phyloP scores from a whole-genome alignment of 2,329 filamentous ascomycete genomes.

The Davidsoniella eucalypti region DNA sequence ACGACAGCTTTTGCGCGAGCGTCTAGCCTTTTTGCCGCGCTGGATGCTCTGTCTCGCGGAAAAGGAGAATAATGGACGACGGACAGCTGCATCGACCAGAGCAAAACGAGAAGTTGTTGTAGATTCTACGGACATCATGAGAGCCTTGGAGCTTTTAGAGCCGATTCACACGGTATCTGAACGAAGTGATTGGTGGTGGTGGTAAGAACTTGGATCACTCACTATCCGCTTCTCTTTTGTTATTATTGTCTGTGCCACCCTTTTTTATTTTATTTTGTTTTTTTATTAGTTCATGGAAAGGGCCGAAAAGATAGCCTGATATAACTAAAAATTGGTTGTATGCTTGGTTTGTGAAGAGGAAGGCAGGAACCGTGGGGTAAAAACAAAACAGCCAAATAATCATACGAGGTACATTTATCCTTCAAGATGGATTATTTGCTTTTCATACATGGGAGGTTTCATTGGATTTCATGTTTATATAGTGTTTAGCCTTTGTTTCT shows the following conservation, averaged over 20 bases:
- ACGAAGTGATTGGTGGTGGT: slow-evolving; percentile 7
- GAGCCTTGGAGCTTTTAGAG: slow-evolving; percentile 1
- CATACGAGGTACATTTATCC: too few relatives aligned
- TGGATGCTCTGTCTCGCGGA: slow-evolving; percentile 18
- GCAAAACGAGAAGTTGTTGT: background rate
- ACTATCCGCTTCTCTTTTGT: background rate
- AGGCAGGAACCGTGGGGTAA: too few relatives aligned
- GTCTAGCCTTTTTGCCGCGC: slow-evolving; percentile 14
- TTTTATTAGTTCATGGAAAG: too few relatives aligned
- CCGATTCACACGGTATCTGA: slow-evolving; percentile 1
- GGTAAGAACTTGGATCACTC: background rate
- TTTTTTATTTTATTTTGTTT: too few relatives aligned
- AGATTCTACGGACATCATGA: slow-evolving; percentile 1
- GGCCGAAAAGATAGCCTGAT: too few relatives aligned
- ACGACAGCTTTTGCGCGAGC: slow-evolving; percentile 14
- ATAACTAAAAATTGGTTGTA: too few relatives aligned
- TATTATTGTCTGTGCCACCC: too few relatives aligned
- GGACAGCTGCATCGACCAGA: background rate
- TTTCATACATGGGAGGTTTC: background rate
- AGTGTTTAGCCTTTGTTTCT: background rate
- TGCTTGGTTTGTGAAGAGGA: too few relatives aligned
- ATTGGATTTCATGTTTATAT: background rate
- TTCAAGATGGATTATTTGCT: too few relatives aligned
- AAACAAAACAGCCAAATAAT: too few relatives aligned
- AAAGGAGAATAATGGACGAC: background rate